Evolutionary conservation across 2,329 filamentous ascomycete genomes (phyloP), one percentile per base, ranked within the genome.

Genomic region (Venturia effusa): DNA sequence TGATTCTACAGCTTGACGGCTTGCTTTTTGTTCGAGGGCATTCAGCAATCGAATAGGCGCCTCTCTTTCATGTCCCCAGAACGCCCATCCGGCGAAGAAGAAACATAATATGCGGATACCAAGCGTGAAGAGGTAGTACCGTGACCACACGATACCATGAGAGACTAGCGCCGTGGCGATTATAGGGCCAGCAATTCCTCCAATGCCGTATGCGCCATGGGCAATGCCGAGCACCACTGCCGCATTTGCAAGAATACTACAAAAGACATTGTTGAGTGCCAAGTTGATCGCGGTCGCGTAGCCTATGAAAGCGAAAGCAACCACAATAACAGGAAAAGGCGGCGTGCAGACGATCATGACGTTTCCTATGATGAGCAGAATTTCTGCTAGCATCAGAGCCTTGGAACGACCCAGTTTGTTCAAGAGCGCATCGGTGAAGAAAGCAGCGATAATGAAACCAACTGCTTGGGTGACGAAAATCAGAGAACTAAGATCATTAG

Each of bases 401-500:
- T 80, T 84, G 4, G 85, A 84, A 59, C 88, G 82, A 8, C 90
- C 89, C 1, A 92, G 74, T 24, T 81, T 81, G 6, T 77, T 75
- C 63, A 86, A 81, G 4, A 92, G 76, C 0, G 76, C 74, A 69
- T 92, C 87, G n/a, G 88, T 82, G 66, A 88, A 79, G 43, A 87
- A 83, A 0, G 90, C 90, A 0, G 88, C 87, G 15, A 81, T 73
- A 70, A 95, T 86, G 76, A 91, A 95, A 19, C 90, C 90, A 4
- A 87, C 67, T 0, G 90, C 89, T 68, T 89, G 89, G 55, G 87
- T 84, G 37, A 94, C 83, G 77, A 94, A 95, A 70, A 95, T 89
- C 43, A 93, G 78, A 1, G 90, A 51, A 27, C 45, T 51, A 11
- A 13, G 3, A 15, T 11, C 27, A 24, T 51, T 15, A 51, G 45